Percentiles rank a stretch among this genome's conserved stretches.
These are phyloP conservation scores for Yarrowia deformans DNA, from an alignment of 805 yeast genomes.

Conservation along the genomic window DNA sequence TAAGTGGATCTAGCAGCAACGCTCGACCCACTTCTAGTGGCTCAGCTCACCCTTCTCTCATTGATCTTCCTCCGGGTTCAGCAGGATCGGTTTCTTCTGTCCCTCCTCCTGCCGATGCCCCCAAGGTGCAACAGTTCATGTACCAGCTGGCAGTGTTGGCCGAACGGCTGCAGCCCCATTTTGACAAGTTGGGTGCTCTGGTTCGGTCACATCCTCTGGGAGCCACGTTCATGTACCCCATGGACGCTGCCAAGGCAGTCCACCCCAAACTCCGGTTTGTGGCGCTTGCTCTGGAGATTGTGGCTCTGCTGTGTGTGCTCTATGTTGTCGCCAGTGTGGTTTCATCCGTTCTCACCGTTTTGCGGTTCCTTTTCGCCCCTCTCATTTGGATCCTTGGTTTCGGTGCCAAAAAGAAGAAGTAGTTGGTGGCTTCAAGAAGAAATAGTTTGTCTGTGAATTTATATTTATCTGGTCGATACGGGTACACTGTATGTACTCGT, in stretches of 20 bases:
- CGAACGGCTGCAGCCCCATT: background rate
- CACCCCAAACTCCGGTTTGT: slow-evolving; percentile 10
- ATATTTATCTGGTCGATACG: too few relatives aligned
- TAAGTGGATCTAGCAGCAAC: background rate
- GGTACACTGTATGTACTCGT: too few relatives aligned
- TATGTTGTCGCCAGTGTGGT: slow-evolving; percentile 28
- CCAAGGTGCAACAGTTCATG: slow-evolving; percentile 15
- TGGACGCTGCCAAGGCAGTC: slow-evolving; percentile 10
- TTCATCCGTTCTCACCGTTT: slow-evolving; percentile 2
- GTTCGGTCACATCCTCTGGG: slow-evolving; percentile 16
- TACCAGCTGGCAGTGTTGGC: slow-evolving; percentile 13
- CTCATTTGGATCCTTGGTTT: slow-evolving; percentile 25
- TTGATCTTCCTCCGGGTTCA: background rate
- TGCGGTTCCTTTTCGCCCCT: slow-evolving; percentile 20
- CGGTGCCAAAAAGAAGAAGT: slow-evolving; percentile 25
- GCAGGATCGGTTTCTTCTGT: background rate
- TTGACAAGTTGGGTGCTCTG: background rate
- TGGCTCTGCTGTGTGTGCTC: slow-evolving; percentile 3
- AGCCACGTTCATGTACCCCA: slow-evolving; percentile 22
- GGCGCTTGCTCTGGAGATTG: slow-evolving; percentile 16
- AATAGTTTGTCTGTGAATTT: background rate
- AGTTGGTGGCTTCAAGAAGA: too few relatives aligned
- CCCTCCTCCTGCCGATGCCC: slow-evolving; percentile 4
- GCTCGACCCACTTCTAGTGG: slow-evolving; percentile 14
- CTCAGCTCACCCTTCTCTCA: background rate